Conservation (phyloP, 2,329 filamentous ascomycete species). For the Rhynchosporium agropyri region DNA sequence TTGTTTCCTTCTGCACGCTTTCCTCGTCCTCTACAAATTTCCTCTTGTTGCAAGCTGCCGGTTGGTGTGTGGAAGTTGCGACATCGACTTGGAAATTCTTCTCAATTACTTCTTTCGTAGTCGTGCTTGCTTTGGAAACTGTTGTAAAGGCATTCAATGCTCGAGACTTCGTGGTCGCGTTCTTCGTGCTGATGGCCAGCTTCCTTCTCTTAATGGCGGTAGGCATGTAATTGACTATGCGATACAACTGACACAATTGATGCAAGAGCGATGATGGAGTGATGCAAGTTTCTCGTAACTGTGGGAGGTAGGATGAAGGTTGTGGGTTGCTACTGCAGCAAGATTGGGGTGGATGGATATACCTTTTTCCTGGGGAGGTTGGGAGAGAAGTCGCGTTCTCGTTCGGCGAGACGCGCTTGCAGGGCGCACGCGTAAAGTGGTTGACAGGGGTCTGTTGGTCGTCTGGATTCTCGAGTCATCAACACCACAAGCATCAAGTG, state of each 20-base stretch:
- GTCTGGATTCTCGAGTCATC: conserved; percentile 1
- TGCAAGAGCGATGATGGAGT: not conserved
- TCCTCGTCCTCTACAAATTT: conserved; percentile 35
- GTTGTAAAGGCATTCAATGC: conserved; percentile 49
- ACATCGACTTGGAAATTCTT: conserved; percentile 39
- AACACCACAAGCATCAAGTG: not conserved
- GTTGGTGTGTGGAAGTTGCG: conserved; percentile 20
- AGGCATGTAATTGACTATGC: conserved; percentile 36
- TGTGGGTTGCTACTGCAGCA: conserved; percentile 25
- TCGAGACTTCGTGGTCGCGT: conserved; percentile 30
- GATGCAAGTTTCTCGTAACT: conserved; percentile 5
- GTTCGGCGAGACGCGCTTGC: conserved; percentile 26
- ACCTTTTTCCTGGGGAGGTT: conserved; percentile 26
- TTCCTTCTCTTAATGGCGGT: conserved; percentile 39
- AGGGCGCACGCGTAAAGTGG: conserved; percentile 38
- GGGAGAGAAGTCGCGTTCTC: conserved; percentile 27
- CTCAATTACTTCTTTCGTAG: conserved; percentile 40
- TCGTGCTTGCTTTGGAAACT: conserved; percentile 46
- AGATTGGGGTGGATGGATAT: conserved; percentile 15
- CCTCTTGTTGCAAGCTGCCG: conserved; percentile 41
- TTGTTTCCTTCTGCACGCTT: conserved; percentile 23
- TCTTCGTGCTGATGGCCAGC: conserved; percentile 31
- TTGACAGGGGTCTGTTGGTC: conserved; percentile 15
- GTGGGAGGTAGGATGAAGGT: conserved; percentile 31
- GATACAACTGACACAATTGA: conserved; percentile 26